A percentile compares a stretch with the other conserved stretches of the same genome.
phyloP scores from a whole-genome alignment of 768 basidiomycete genomes.

The Termitomyces sp. region DNA sequence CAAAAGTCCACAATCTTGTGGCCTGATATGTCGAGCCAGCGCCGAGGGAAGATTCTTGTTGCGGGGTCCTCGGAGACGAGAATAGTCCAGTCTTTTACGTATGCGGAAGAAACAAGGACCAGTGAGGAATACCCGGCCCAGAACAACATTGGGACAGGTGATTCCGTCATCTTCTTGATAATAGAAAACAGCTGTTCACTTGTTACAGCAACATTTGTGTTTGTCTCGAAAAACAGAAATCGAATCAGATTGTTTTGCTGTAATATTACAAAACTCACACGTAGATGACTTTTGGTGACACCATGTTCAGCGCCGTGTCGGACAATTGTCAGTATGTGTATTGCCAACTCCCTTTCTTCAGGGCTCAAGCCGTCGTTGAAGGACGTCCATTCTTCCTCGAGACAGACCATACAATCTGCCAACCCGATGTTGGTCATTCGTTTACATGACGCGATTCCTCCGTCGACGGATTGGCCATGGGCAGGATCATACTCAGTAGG shows the following conservation, averaged over 20 bases:
- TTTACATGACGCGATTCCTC: slow-evolving; percentile 48
- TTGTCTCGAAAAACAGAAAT: slow-evolving; percentile 13
- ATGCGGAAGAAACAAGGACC: slow-evolving; percentile 53
- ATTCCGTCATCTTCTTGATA: slow-evolving; percentile 41
- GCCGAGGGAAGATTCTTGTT: slow-evolving; percentile 56
- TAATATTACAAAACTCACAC: slow-evolving; percentile 26
- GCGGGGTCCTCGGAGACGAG: slow-evolving; percentile 42
- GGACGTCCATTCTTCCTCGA: slow-evolving; percentile 37
- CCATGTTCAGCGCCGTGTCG: slow-evolving; percentile 36
- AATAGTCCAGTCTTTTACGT: slow-evolving; percentile 55
- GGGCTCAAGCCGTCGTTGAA: slow-evolving; percentile 26
- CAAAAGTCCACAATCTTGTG: slow-evolving; percentile 57
- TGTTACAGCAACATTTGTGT: slow-evolving; percentile 14
- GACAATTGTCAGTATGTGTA: slow-evolving; percentile 34
- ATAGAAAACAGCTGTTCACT: slow-evolving; percentile 26
- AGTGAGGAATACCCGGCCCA: slow-evolving; percentile 63
- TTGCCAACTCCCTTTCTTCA: slow-evolving; percentile 27
- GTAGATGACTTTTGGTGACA: slow-evolving; percentile 33
- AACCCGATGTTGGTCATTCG: slow-evolving; percentile 27
- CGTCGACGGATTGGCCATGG: slow-evolving; percentile 45
- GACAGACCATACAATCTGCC: slow-evolving; percentile 43
- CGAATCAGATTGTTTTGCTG: neutral
- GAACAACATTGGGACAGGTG: slow-evolving; percentile 53
- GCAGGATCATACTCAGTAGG: slow-evolving; percentile 19
- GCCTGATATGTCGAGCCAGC: slow-evolving; percentile 78